These are phyloP conservation scores for Suillus bovinus DNA, from an alignment of 768 basidiomycete genomes.

Conservation along the genomic window DNA sequence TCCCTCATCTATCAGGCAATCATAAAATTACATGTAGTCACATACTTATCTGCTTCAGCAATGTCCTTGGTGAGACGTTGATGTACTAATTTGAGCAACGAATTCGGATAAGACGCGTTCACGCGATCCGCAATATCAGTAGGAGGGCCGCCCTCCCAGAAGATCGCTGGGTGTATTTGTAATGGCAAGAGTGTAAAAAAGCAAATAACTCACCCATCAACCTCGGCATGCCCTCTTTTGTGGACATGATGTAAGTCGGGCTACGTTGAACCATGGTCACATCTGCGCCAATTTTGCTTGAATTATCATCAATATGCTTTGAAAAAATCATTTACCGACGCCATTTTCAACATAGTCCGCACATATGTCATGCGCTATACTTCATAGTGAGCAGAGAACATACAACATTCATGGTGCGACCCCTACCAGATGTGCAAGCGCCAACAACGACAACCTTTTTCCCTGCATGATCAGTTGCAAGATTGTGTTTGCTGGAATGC, in stretches of 20 bases:
- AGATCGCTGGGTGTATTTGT: slow-evolving; percentile 20
- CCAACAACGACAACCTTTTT: slow-evolving; percentile 76
- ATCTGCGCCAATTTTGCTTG: slow-evolving; percentile 24
- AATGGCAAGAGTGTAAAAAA: slow-evolving; percentile 17
- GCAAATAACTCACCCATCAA: slow-evolving; percentile 14
- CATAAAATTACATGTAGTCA: not conserved
- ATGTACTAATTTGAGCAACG: slow-evolving; percentile 31
- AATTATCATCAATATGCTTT: not conserved
- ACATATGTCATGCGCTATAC: slow-evolving; percentile 49
- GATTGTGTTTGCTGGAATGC: slow-evolving; percentile 59
- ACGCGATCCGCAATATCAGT: slow-evolving; percentile 57
- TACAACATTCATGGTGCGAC: not conserved
- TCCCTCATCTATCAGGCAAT: not conserved
- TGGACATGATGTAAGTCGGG: slow-evolving; percentile 55
- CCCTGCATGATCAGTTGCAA: slow-evolving; percentile 56
- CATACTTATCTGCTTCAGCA: slow-evolving; percentile 57
- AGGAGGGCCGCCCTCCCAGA: slow-evolving; percentile 46
- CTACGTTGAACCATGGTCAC: slow-evolving; percentile 52
- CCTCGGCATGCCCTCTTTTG: slow-evolving; percentile 39
- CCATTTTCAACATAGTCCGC: slow-evolving; percentile 46
- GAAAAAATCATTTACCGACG: slow-evolving; percentile 36
- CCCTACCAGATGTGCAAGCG: slow-evolving; percentile 56
- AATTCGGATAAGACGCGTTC: slow-evolving; percentile 45
- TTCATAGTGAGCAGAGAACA: slow-evolving; percentile 11
- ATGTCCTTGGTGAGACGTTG: slow-evolving; percentile 42